Evolutionary conservation across 176 grass and related monocot species (phyloP).

Genomic region (Thalia dealbata): DNA sequence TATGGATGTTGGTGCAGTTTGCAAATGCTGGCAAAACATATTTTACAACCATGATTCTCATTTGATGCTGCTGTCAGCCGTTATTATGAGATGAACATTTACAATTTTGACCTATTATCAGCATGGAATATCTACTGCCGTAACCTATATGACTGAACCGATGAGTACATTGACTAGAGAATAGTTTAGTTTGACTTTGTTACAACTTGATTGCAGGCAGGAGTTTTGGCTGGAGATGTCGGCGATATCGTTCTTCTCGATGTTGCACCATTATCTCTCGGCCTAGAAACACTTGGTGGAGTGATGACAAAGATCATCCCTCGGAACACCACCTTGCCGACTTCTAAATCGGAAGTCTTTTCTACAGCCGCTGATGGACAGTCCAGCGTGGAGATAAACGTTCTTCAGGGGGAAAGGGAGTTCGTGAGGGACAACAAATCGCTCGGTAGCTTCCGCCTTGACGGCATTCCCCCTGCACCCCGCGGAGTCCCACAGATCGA

Average conservation of each 20-base stretch:
- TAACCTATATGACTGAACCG: too few relatives aligned
- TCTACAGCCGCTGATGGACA: conserved; percentile 19
- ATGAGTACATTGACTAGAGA: too few relatives aligned
- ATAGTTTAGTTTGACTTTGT: background rate
- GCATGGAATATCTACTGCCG: background rate
- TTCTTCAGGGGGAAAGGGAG: conserved; percentile 17
- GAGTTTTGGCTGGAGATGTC: conserved; percentile 13
- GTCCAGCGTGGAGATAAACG: conserved; percentile 13
- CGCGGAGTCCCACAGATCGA: conserved; percentile 12
- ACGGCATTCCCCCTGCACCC: conserved; percentile 16
- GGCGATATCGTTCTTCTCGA: conserved; percentile 14
- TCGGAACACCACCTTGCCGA: conserved; percentile 11
- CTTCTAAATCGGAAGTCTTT: conserved; percentile 17
- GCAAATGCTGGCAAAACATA: too few relatives aligned
- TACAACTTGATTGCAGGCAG: background rate
- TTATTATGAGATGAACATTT: too few relatives aligned
- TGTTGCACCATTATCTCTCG: conserved; percentile 11
- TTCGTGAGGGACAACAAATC: conserved; percentile 19
- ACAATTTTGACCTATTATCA: background rate
- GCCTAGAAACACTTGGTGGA: conserved; percentile 8
- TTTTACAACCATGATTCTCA: too few relatives aligned
- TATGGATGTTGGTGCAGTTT: background rate
- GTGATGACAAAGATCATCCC: conserved; percentile 18
- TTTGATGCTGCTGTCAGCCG: too few relatives aligned
- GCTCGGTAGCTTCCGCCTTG: conserved; percentile 16